Base-by-base conservation (phyloP, 805 yeast genomes). In the Yarrowia sp. region DNA sequence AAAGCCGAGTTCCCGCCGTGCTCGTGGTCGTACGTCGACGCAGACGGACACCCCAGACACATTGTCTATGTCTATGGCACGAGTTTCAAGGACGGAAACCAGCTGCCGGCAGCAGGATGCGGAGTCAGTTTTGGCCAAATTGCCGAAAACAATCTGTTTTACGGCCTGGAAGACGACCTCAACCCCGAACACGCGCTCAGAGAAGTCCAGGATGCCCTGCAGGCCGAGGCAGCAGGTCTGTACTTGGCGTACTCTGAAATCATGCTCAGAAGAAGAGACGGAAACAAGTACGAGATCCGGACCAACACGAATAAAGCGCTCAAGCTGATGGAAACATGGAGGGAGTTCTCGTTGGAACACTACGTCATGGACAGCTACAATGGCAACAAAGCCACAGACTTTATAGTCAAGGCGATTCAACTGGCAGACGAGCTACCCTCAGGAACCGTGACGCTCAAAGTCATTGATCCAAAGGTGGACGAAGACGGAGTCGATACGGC, bases 11-110 rank as follows among this genome's bases (percentile, higher is more conserved):
- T 53, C 16, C 58, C 58, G 15, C 58, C 58, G 5, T 19, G 43
- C 32, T 53, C 61, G 8, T 55, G 61, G 61, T 40, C 46, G 9
- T 55, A 55, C 22, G 40, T 41, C 15, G 61, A 55, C 46, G 4
- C 16, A 0, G 38, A 55, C 32, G 61, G 61, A 9, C 46, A 40
- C 2, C 14, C 36, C 5, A 15, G 64, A 52, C 46, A 41, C 45
- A 65, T 65, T 32, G 66, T 41, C 46, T 52, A 65, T 46, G 45
- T 38, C 35, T 52, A 52, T 12, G 63, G 64, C 8, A 52, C 65
- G 9, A 22, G 46, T 14, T 55, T 19, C 38, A 55, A 40, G 22
- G 26, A 40, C 46, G 61, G 46, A 10, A 41, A 40, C 5, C 16
- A 14, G 46, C 46, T 55, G 14, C 61, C 61, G 2, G 46, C 61